Percentiles rank a stretch among this genome's conserved stretches.
Evolutionary conservation across 768 basidiomycete species (phyloP).

Genomic region (Mycena galericulata): DNA sequence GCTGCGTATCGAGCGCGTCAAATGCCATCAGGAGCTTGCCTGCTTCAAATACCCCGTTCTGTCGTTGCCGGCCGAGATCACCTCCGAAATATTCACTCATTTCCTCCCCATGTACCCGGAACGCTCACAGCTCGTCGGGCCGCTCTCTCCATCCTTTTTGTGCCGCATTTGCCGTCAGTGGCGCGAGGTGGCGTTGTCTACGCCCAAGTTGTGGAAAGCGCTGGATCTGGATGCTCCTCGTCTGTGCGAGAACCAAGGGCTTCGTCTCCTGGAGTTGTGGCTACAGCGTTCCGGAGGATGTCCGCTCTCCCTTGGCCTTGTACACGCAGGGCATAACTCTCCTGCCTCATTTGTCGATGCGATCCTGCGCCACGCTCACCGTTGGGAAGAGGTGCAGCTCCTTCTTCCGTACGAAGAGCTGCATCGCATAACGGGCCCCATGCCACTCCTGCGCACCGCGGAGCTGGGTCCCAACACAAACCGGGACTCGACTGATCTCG

Average conservation of each 20-base stretch:
- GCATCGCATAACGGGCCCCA: background rate
- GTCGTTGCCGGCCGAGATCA: background rate
- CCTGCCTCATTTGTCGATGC: background rate
- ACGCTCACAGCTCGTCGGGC: background rate
- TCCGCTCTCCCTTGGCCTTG: background rate
- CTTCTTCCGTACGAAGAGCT: background rate
- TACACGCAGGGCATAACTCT: too few species aligned
- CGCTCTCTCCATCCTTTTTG: background rate
- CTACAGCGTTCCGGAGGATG: background rate
- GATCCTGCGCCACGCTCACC: background rate
- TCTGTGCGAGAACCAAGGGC: background rate
- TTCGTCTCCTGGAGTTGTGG: background rate
- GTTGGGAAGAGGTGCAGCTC: background rate
- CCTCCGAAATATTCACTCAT: background rate
- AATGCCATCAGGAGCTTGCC: background rate
- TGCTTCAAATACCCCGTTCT: background rate
- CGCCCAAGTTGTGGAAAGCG: background rate
- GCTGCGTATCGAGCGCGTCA: background rate
- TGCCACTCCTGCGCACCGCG: background rate
- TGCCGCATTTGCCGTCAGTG: background rate
- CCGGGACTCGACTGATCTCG: too few species aligned
- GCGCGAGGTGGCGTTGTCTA: background rate
- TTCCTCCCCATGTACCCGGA: background rate
- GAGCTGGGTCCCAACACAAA: background rate
- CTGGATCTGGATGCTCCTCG: background rate